Percentiles rank a stretch among this genome's conserved stretches.
Conservation (phyloP, 805 yeast genomes). For the Metschnikowia baotianmanensis region DNA sequence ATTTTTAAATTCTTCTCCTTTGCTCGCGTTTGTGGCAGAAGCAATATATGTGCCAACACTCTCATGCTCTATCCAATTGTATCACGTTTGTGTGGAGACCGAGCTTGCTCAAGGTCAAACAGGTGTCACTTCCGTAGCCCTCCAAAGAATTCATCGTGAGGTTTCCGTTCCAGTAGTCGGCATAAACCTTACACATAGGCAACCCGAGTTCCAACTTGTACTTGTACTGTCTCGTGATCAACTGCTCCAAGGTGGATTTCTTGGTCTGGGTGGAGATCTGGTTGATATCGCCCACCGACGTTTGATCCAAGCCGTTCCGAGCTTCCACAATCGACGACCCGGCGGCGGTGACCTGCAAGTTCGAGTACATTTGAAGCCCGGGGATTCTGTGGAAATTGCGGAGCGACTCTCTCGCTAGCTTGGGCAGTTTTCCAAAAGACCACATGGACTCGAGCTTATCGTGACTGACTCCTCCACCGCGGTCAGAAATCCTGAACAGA, state of each 20-base stretch:
- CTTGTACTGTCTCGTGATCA: conserved; percentile 71
- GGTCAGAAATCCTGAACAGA: conserved; percentile 78
- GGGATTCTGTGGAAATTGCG: conserved; percentile 69
- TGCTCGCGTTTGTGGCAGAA: no score
- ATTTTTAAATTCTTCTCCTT: no score
- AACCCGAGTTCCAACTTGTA: conserved; percentile 82
- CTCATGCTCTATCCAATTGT: conserved; percentile 68
- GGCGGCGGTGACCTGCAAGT: conserved; percentile 38
- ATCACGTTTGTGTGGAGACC: conserved; percentile 63
- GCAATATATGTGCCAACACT: background rate
- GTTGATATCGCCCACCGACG: conserved; percentile 43
- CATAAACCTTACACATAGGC: conserved; percentile 89
- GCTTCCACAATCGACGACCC: conserved; percentile 36
- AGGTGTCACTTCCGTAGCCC: conserved; percentile 91
- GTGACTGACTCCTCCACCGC: conserved; percentile 81
- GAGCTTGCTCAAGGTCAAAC: conserved; percentile 71
- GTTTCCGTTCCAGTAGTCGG: conserved; percentile 96
- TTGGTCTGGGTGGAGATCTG: conserved; percentile 29
- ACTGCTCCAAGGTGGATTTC: conserved; percentile 55
- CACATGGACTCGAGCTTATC: conserved; percentile 64
- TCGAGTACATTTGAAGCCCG: conserved; percentile 50
- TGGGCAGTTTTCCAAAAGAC: conserved; percentile 80
- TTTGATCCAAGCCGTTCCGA: conserved; percentile 29
- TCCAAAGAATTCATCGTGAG: conserved; percentile 77
- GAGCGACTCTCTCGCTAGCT: conserved; percentile 55